These are phyloP conservation scores for Boechera stricta DNA, from an alignment of 345 rosid species.

Conservation along the genomic window DNA sequence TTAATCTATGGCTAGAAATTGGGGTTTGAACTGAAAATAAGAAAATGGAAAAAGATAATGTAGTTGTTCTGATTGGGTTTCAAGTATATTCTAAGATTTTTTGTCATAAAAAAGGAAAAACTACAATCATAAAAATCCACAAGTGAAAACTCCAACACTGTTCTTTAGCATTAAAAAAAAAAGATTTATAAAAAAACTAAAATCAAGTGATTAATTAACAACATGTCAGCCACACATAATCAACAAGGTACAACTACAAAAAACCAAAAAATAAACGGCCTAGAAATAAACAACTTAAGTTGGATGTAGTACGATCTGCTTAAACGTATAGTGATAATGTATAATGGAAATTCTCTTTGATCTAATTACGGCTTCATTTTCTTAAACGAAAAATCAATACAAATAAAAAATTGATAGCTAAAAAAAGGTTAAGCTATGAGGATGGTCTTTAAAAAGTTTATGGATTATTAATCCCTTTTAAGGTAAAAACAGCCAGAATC, in stretches of 20 bases:
- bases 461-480: neutral
- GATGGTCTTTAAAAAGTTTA: slow-evolving; percentile 8
- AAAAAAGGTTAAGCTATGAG: neutral
- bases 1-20: neutral
- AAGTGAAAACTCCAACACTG: neutral
- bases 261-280: neutral
- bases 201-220: neutral
- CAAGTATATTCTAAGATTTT: neutral
- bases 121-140: neutral
- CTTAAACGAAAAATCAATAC: neutral
- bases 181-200: neutral
- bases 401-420: neutral
- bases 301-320: neutral
- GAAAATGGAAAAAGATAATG: neutral
- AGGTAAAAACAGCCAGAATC: slow-evolving; percentile 31
- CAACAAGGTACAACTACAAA: neutral
- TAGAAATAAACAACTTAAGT: neutral
- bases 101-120: too few species aligned
- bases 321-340: neutral
- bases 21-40: neutral
- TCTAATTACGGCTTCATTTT: neutral
- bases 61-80: neutral
- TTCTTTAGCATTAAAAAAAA: neutral
- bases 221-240: neutral
- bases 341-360: neutral